Evolutionary conservation across 192 early-diverging fungal genomes (phyloP).

Genomic region (Dispira parvispora): DNA sequence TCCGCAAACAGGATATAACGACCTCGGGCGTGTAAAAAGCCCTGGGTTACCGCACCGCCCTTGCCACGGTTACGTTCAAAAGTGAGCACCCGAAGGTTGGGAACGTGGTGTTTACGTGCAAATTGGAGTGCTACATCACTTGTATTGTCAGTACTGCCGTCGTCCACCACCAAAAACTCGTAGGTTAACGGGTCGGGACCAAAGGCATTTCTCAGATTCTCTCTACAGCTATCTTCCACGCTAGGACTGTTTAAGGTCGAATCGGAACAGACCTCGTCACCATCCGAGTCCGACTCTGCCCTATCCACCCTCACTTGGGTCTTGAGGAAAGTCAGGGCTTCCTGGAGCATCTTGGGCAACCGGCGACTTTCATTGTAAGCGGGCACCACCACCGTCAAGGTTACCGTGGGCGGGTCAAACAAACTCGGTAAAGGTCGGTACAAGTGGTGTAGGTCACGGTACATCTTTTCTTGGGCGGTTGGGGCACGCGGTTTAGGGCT

Average conservation of each 20-base stretch:
- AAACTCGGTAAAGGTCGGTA: conserved; percentile 25
- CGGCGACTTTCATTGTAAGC: conserved; percentile 82
- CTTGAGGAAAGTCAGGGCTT: conserved; percentile 51
- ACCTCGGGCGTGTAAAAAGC: conserved; percentile 63
- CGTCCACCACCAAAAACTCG: conserved; percentile 86
- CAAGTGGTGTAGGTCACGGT: conserved; percentile 17
- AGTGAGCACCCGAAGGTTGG: conserved; percentile 53
- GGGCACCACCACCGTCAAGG: conserved; percentile 69
- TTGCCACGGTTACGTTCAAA: conserved; percentile 80
- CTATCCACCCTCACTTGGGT: no score
- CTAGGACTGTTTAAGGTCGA: no score
- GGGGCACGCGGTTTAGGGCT: conserved; percentile 26
- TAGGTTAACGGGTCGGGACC: conserved; percentile 43
- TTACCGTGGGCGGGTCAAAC: conserved; percentile 26
- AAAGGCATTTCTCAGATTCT: neutral
- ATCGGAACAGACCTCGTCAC: no score
- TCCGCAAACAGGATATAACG: conserved; percentile 75
- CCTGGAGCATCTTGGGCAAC: conserved; percentile 69
- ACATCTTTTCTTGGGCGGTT: conserved; percentile 35
- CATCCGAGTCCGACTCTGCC: no score
- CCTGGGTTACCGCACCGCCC: conserved; percentile 87
- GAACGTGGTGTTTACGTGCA: conserved; percentile 33
- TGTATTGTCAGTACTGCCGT: conserved; percentile 74
- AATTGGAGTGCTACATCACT: conserved; percentile 42
- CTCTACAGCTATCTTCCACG: no score